Base-by-base conservation (phyloP, 768 basidiomycete species). In the Kockovaella imperatae region DNA sequence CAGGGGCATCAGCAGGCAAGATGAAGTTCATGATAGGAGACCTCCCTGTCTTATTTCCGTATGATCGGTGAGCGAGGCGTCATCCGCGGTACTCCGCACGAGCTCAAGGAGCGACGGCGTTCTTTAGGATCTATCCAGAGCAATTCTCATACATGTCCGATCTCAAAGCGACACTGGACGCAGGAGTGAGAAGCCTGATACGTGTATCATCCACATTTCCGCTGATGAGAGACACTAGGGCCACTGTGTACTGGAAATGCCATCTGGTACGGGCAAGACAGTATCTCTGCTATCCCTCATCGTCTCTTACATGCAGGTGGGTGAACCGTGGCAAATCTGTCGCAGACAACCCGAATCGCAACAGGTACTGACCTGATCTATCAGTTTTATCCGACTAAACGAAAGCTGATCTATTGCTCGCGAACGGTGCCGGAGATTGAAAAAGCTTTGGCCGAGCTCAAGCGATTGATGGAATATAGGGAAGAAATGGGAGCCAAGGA, bases 131-230 rank as follows among this genome's bases (percentile, higher is more conserved):
- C 31, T 31, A 35, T 31, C 44, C 32, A 89, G 95, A 97, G 67
- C 95, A 97, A 82, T 97, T 91, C 82, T 83, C 87, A 32, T 99
- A 99, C 69, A 97, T 99, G 90, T 89, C 88, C 73, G 95, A 99
- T 73, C 78, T 99, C 56, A 99, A 99, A 73, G 77, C 87, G 60
- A 89, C 93, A 1, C 78, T 99, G 15, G 95, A 99, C 73, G 91
- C 90, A 29, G 83, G 87, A 51, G 91, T 90, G 70, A 53, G 75
- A 62, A 20, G 23, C 13, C 5, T 23, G 2, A 40, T 26, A 1
- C 30, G n/a, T 20, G 5, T 17, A 5, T 8, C 15, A 29, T 25
- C 5, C 14, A 14, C 29, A 21, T 17, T 36, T 26, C 23, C 29
- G 13, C 28, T 26, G 41, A 38, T 10, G 6, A 6, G 21, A 8